These are phyloP conservation scores for Hanseniaspora guilliermondii DNA, from an alignment of 805 yeast species.

Conservation along the genomic window DNA sequence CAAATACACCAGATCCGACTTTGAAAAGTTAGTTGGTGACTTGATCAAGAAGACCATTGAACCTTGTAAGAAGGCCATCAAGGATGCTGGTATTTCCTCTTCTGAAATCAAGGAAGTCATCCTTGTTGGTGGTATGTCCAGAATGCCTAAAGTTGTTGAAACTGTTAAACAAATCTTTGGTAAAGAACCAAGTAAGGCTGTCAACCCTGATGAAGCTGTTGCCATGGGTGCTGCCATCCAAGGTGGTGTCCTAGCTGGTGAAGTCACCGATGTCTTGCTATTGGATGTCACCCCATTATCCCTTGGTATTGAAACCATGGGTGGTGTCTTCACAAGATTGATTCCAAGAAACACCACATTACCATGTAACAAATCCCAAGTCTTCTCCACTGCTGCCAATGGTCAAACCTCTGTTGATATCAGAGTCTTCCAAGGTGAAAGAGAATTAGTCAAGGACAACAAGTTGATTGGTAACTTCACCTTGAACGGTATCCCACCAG, in stretches of 20 bases:
- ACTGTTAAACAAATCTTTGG: slow-evolving; percentile 63
- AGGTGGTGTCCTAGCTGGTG: slow-evolving; percentile 93
- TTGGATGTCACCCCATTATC: slow-evolving; percentile 82
- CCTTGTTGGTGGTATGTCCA: slow-evolving; percentile 78
- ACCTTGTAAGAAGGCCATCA: slow-evolving; percentile 65
- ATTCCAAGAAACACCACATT: slow-evolving; percentile 87
- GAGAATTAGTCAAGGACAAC: slow-evolving; percentile 96
- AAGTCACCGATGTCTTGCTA: slow-evolving; percentile 79
- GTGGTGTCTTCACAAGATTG: slow-evolving; percentile 90
- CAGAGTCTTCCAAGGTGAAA: slow-evolving; percentile 98
- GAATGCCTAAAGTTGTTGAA: slow-evolving; percentile 72
- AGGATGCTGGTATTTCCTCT: slow-evolving; percentile 58
- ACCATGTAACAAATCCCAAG: slow-evolving; percentile 92
- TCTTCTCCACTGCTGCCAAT: slow-evolving; percentile 90
- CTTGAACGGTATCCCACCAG: slow-evolving; percentile 78
- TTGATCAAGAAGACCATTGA: slow-evolving; percentile 59
- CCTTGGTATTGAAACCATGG: slow-evolving; percentile 92
- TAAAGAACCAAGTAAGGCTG: slow-evolving; percentile 77
- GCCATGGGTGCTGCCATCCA: slow-evolving; percentile 97
- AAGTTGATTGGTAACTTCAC: slow-evolving; percentile 95
- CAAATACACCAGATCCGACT: slow-evolving; percentile 56
- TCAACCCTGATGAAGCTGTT: slow-evolving; percentile 90
- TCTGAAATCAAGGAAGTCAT: slow-evolving; percentile 66
- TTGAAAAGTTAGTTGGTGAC: slow-evolving; percentile 56
- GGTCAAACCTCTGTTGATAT: slow-evolving; percentile 95